These are phyloP conservation scores for Trichophaea hybrida DNA, from an alignment of 2,329 filamentous ascomycete genomes.

Conservation along the genomic window DNA sequence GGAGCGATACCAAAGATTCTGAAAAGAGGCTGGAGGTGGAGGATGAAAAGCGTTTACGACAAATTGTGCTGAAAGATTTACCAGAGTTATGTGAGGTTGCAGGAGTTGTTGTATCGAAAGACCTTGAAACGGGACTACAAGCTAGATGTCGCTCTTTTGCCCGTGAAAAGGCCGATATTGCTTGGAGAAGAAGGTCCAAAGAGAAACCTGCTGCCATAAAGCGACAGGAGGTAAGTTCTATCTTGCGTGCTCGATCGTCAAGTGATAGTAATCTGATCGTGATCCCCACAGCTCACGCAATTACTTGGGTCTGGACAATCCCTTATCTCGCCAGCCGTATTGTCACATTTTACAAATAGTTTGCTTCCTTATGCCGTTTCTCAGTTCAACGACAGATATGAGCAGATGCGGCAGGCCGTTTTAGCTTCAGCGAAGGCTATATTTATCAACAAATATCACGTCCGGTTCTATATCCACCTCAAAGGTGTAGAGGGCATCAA, in stretches of 20 bases:
- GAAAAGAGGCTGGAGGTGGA: conserved; percentile 10
- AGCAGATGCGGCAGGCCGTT: conserved; percentile 6
- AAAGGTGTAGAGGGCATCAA: conserved; percentile 3
- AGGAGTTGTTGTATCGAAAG: conserved; percentile 6
- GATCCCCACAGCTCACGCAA: neutral
- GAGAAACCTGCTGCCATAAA: conserved; percentile 5
- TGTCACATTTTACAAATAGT: conserved; percentile 14
- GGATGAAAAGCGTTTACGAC: conserved; percentile 13
- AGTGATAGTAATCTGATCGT: neutral
- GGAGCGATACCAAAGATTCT: conserved; percentile 20
- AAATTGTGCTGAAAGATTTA: conserved; percentile 7
- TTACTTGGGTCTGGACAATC: conserved; percentile 12
- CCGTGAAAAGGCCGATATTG: conserved; percentile 13
- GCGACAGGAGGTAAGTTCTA: conserved; percentile 15
- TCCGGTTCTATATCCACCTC: conserved; percentile 15
- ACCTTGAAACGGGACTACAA: neutral
- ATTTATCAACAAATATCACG: conserved; percentile 17
- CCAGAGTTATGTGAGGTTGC: conserved; percentile 11
- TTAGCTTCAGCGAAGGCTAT: conserved; percentile 3
- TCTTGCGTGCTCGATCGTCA: neutral
- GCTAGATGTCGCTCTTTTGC: conserved; percentile 4
- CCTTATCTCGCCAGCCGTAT: conserved; percentile 7
- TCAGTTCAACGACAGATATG: conserved; percentile 11
- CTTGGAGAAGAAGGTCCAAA: conserved; percentile 6
- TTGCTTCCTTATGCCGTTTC: conserved; percentile 8